These are phyloP conservation scores for Russula sp. DNA, from an alignment of 768 basidiomycete species.

Conservation along the genomic window DNA sequence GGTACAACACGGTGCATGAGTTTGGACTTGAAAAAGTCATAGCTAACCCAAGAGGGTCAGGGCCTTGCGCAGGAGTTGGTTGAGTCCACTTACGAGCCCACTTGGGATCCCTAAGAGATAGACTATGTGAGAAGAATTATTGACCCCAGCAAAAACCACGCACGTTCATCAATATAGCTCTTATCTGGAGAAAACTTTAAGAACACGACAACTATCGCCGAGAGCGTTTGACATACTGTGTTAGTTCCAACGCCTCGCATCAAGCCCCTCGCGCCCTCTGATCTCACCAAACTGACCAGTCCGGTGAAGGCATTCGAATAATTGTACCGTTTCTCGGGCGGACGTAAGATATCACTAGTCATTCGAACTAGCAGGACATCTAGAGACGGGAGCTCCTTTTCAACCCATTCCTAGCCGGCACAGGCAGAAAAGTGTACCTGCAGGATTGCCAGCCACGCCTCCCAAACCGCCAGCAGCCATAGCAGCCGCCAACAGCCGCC, in stretches of 20 bases:
- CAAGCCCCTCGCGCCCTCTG: constrained; percentile 67
- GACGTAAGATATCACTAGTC: constrained; percentile 79
- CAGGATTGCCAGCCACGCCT: constrained; percentile 81
- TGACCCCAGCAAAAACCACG: constrained; percentile 28
- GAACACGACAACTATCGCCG: constrained; percentile 12
- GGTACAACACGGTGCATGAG: constrained; percentile 51
- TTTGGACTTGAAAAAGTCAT: constrained; percentile 67
- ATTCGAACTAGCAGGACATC: constrained; percentile 78
- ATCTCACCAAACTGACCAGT: constrained; percentile 53
- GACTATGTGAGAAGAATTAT: constrained; percentile 9
- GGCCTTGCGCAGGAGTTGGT: background rate
- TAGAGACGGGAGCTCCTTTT: constrained; percentile 21
- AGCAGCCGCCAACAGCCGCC: constrained; percentile 56
- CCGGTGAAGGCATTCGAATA: constrained; percentile 79
- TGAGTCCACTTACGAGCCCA: constrained; percentile 61
- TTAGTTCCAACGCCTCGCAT: constrained; percentile 75
- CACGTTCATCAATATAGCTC: constrained; percentile 75
- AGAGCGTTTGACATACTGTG: constrained; percentile 40
- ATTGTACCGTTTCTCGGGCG: constrained; percentile 65
- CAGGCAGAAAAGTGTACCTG: constrained; percentile 38
- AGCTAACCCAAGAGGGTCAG: constrained; percentile 38
- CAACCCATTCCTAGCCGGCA: background rate
- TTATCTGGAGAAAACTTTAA: constrained; percentile 33
- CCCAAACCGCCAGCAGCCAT: constrained; percentile 74
- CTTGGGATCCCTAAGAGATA: constrained; percentile 59